Evolutionary conservation across 495 filamentous ascomycete species (phyloP).

Genomic region (Elaphomyces granulatus): DNA sequence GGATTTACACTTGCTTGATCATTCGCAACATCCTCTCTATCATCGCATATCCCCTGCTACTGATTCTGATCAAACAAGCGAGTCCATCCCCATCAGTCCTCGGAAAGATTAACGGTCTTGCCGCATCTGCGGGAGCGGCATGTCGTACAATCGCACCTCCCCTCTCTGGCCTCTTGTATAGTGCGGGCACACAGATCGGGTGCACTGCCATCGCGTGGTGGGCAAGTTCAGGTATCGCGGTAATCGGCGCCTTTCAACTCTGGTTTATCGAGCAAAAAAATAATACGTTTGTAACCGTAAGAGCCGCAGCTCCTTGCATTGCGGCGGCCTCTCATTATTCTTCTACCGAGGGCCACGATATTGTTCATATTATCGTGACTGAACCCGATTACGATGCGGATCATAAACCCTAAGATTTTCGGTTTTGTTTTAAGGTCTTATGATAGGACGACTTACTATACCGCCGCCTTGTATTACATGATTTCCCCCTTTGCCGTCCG

Average conservation of each 20-base stretch:
- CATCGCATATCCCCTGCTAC: slow-evolving; percentile 58
- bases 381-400: slow-evolving; percentile 10
- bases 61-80: slow-evolving; percentile 76
- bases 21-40: slow-evolving; percentile 67
- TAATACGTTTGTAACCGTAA: slow-evolving; percentile 23
- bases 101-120: slow-evolving; percentile 69
- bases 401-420: neutral
- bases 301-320: slow-evolving; percentile 19
- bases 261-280: slow-evolving; percentile 45
- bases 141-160: slow-evolving; percentile 66
- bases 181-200: slow-evolving; percentile 45
- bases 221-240: slow-evolving; percentile 53
- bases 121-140: slow-evolving; percentile 63
- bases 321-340: slow-evolving; percentile 8
- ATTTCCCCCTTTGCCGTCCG: no score
- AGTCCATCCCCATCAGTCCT: slow-evolving; percentile 50
- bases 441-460: no score
- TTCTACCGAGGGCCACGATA: slow-evolving; percentile 15
- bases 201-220: slow-evolving; percentile 73
- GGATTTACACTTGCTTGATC: slow-evolving; percentile 57
- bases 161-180: slow-evolving; percentile 60
- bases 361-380: slow-evolving; percentile 26
- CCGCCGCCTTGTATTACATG: no score
- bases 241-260: slow-evolving; percentile 53
- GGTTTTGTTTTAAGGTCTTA: no score